Evolutionary conservation across 1,284 basidiomycete species (phyloP), one percentile per base, ranked within the genome.

Genomic region (Ustilago esculenta): DNA sequence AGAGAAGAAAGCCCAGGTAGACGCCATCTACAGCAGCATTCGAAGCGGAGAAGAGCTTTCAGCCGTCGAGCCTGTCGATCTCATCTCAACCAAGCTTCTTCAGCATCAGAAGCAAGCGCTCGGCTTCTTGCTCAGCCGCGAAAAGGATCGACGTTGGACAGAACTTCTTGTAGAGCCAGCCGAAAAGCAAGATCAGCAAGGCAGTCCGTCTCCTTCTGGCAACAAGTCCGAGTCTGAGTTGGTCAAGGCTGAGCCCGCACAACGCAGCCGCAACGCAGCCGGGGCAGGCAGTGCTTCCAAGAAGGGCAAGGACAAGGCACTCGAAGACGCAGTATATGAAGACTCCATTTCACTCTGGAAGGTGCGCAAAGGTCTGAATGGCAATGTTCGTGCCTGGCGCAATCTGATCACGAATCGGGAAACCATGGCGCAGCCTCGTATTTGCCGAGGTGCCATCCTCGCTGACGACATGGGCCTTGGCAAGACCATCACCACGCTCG

Each of bases 41-140:
- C 89, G 89, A 78, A 89, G 88, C 72, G 94, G 92, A 21, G 92
- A 92, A 64, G 93, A 95, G 72, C 84, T 98, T 20, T 84, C 85
- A 14, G 91, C 95, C 82, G 91, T 91, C 14, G 90, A 94, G 80
- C 66, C 77, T 0, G 85, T 91, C 87, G 83, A 87, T n/a, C 88
- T 92, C 76, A 88, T 98, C 63, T 89, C 89, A 30, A 96, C 96
- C n/a, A 86, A 84, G 39, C 85, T 99, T 8, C 98, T 98, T 83
- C 91, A 94, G 15, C 96, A 99, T 84, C 96, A 99, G 84, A 95
- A 95, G 84, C 95, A 96, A 83, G 96, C 94, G 20, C 86, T 99
- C 20, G 93, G 94, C 0, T 99, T 99, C 83, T 84, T 99, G 43
- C 86, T 98, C n/a, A 92, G 95, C 76, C 88, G 94, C 34, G 96